Base-by-base conservation (phyloP, 1,284 basidiomycete genomes). In the Chiua sp. region DNA sequence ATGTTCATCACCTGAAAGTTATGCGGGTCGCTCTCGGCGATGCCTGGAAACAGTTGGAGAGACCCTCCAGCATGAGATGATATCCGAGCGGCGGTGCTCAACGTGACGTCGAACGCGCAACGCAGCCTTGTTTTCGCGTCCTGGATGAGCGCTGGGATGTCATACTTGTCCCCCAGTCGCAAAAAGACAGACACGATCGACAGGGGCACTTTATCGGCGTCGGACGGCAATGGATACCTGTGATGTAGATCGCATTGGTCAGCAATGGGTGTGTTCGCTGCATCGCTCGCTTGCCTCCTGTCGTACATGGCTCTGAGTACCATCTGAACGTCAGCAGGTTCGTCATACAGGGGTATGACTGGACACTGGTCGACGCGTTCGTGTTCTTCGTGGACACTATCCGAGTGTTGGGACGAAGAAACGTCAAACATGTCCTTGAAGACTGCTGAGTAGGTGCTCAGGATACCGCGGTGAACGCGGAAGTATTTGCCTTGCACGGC, bases 141-240 rank as follows among this genome's bases (percentile, higher is more conserved):
- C 5, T 56, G 26, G 20, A 59, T 28, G 48, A 69, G 52, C 6
- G 16, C 22, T 11, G 13, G 51, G 1, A 71, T 68, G 50, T 16
- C 39, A 11, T 71, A 71, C 47, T 71, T 72, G 46, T 72, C 56
- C 2, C 68, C 68, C 33, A 70, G 7, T 22, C 37, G 63, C 32
- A 70, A 42, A 47, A 70, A 72, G 4, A 59, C 59, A 0, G 53
- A n/a, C 2, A 57, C 47, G 30, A 56, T 7, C 11, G 51, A 35
- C 42, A 68, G 4, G 0, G 42, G n/a, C 12, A 6, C 53, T 23
- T 48, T 56, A 15, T 59, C 32, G 7, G 3, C 20, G 13, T 57
- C 47, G 56, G 42, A 53, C 7, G 48, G 50, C 10, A 23, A 1
- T 7, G 68, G 59, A 28, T 20, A 42, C n/a, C 37, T 39, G 7